These are phyloP conservation scores for Erigeron philadelphicus DNA, from an alignment of 140 eudicot genomes.

Conservation along the genomic window DNA sequence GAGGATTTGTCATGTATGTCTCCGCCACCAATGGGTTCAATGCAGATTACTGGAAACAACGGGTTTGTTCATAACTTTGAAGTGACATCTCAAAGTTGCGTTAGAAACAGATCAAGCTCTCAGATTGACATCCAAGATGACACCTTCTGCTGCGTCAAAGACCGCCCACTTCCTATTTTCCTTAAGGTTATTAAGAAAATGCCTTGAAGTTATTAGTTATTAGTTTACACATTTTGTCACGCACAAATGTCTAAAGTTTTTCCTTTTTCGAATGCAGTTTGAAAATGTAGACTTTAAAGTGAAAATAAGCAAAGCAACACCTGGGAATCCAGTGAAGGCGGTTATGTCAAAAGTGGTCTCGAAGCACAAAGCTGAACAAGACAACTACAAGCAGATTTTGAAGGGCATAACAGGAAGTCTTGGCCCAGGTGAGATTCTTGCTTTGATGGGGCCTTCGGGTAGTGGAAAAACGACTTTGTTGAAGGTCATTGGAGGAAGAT, in stretches of 20 bases:
- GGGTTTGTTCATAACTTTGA: slow-evolving; percentile 57
- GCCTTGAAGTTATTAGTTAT: no score
- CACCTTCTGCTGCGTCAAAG: slow-evolving; percentile 27
- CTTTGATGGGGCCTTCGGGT: slow-evolving; percentile 99
- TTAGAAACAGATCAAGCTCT: slow-evolving; percentile 48
- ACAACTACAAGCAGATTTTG: slow-evolving; percentile 73
- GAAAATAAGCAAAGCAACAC: slow-evolving; percentile 45
- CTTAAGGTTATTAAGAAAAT: slow-evolving; percentile 49
- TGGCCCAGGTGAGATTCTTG: slow-evolving; percentile 92
- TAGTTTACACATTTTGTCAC: background rate
- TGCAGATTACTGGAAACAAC: slow-evolving; percentile 60
- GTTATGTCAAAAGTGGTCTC: slow-evolving; percentile 64
- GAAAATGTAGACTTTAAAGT: slow-evolving; percentile 84
- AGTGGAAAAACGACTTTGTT: slow-evolving; percentile 94
- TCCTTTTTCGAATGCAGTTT: slow-evolving; percentile 47
- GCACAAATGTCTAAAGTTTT: slow-evolving; percentile 1
- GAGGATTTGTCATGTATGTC: slow-evolving; percentile 49
- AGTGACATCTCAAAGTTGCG: slow-evolving; percentile 48
- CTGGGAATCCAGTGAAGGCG: slow-evolving; percentile 61
- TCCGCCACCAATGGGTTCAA: slow-evolving; percentile 48
- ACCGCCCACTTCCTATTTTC: slow-evolving; percentile 74
- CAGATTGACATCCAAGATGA: slow-evolving; percentile 68
- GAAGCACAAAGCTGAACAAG: slow-evolving; percentile 41
- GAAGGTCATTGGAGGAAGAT: slow-evolving; percentile 75
- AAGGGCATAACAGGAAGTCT: slow-evolving; percentile 91